These are phyloP conservation scores for Colletotrichum sp. DNA, from an alignment of 2,329 filamentous ascomycete genomes.

Conservation along the genomic window DNA sequence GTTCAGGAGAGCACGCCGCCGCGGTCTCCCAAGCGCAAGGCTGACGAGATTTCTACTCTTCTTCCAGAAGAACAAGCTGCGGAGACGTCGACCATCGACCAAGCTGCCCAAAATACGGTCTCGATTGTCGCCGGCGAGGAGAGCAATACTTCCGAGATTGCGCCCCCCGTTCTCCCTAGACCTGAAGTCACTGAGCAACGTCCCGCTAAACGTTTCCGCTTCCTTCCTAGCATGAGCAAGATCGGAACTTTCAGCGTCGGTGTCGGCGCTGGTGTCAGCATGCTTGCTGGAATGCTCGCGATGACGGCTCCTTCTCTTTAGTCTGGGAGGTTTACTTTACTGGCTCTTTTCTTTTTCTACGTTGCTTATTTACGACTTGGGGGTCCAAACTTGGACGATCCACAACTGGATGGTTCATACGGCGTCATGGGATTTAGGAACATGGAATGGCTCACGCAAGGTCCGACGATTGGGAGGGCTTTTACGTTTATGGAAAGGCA, in stretches of 20 bases:
- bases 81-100: background rate
- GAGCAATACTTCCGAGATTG: background rate
- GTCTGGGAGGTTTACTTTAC: background rate
- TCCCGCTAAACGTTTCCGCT: background rate
- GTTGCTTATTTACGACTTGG: background rate
- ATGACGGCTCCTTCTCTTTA: constrained; percentile 10
- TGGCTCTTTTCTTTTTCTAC: background rate
- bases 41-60: constrained; percentile 30
- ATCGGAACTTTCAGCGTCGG: background rate
- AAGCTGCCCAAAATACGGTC: background rate
- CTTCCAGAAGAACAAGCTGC: constrained; percentile 21
- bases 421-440: background rate
- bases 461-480: background rate
- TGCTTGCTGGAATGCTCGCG: constrained; percentile 6
- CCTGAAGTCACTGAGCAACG: background rate
- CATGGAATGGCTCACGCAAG: background rate
- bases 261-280: background rate
- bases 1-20: background rate
- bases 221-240: background rate
- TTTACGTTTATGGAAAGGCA: background rate
- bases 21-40: constrained; percentile 34
- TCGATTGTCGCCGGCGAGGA: background rate
- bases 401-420: background rate
- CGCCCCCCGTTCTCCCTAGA: background rate
- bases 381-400: background rate